These are phyloP conservation scores for Voacanga thouarsii DNA, from an alignment of 257 asterid species.

Conservation along the genomic window DNA sequence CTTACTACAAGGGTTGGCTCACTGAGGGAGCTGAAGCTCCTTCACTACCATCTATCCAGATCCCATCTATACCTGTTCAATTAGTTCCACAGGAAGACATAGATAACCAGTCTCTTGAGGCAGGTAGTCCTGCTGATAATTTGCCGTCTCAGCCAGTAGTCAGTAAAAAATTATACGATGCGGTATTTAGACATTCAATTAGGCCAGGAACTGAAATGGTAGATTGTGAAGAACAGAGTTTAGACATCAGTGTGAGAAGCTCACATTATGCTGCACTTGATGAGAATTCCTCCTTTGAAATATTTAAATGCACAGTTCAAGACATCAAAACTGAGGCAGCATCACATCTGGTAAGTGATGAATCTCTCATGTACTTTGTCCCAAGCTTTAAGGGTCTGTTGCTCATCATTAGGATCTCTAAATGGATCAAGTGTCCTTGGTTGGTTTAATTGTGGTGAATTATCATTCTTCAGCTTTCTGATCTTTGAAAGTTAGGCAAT, in stretches of 20 bases:
- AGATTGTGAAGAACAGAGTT: slow-evolving; percentile 37
- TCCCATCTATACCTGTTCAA: slow-evolving; percentile 41
- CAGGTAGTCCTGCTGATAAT: slow-evolving; percentile 42
- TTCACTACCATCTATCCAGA: slow-evolving; percentile 41
- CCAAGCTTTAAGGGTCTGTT: neutral
- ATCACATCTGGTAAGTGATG: slow-evolving; percentile 42
- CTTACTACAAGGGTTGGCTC: slow-evolving; percentile 79
- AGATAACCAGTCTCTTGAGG: slow-evolving; percentile 24
- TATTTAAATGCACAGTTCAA: slow-evolving; percentile 25
- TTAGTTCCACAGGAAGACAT: slow-evolving; percentile 28
- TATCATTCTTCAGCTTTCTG: neutral
- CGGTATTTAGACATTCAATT: slow-evolving; percentile 46
- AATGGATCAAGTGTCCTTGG: neutral
- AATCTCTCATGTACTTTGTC: neutral
- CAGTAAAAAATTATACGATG: slow-evolving; percentile 59
- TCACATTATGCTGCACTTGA: slow-evolving; percentile 41
- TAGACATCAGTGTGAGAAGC: slow-evolving; percentile 38
- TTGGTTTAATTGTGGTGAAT: neutral
- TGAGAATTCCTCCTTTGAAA: slow-evolving; percentile 40
- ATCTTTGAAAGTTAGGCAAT: neutral
- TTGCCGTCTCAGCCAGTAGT: slow-evolving; percentile 52
- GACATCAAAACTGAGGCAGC: slow-evolving; percentile 23
- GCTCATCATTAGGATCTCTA: neutral
- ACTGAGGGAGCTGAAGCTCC: slow-evolving; percentile 61
- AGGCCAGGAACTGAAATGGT: slow-evolving; percentile 30